A percentile compares a stretch with the other conserved stretches of the same genome.
Conservation (phyloP, 768 basidiomycete genomes). For the Leccinum rimulosum region DNA sequence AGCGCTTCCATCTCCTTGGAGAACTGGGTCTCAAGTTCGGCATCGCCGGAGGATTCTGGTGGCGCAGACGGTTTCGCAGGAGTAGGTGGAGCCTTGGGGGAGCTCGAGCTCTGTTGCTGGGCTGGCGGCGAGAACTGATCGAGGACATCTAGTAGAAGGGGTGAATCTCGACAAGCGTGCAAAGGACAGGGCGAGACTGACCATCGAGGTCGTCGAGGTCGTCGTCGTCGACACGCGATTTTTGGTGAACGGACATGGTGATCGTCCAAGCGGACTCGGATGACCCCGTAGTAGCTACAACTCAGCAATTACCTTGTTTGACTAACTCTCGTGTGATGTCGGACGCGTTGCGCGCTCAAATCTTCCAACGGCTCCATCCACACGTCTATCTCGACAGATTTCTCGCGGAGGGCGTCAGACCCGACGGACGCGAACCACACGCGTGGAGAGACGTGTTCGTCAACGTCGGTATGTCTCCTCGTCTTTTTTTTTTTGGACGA, state of each 20-base stretch:
- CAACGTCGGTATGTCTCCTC: conserved; percentile 67
- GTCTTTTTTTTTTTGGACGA: not conserved
- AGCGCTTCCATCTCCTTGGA: conserved; percentile 45
- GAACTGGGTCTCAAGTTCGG: conserved; percentile 39
- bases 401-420: conserved; percentile 70
- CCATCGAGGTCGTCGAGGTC: conserved; percentile 44
- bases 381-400: conserved; percentile 85
- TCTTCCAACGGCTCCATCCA: conserved; percentile 90
- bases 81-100: conserved; percentile 15
- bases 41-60: conserved; percentile 1
- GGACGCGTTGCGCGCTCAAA: conserved; percentile 35
- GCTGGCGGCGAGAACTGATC: conserved; percentile 39
- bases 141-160: conserved; percentile 41
- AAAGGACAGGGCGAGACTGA: conserved; percentile 14
- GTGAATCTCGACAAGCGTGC: conserved; percentile 10
- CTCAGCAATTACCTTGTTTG: no score
- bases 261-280: not conserved
- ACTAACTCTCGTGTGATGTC: conserved; percentile 5
- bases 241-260: conserved; percentile 1
- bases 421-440: conserved; percentile 73
- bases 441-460: conserved; percentile 75
- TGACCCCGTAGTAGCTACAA: no score
- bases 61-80: conserved; percentile 19
- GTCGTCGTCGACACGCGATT: conserved; percentile 31
- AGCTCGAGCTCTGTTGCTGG: conserved; percentile 4